phyloP scores from a whole-genome alignment of 1,284 basidiomycete species.

The Sporisorium scitamineum region DNA sequence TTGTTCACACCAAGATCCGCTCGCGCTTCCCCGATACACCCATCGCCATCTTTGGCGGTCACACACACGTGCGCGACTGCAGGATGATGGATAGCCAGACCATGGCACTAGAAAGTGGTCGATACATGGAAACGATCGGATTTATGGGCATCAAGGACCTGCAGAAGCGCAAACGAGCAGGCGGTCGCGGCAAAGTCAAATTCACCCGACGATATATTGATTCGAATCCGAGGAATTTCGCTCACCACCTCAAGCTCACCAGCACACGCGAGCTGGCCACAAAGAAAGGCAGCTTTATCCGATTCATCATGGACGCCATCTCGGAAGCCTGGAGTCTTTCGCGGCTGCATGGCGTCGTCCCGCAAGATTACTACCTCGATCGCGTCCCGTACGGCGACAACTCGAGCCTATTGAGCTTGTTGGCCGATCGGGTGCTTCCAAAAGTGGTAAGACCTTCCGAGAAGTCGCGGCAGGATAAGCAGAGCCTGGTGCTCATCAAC shows the following conservation, averaged over 20 bases:
- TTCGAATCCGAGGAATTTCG: conserved; percentile 70
- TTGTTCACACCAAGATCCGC: conserved; percentile 58
- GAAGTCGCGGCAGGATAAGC: conserved; percentile 33
- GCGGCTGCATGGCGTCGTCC: conserved; percentile 59
- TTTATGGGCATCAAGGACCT: conserved; percentile 54
- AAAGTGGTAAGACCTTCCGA: conserved; percentile 63
- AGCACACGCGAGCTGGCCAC: conserved; percentile 56
- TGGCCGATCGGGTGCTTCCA: conserved; percentile 59
- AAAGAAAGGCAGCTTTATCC: conserved; percentile 56
- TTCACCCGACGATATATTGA: conserved; percentile 72
- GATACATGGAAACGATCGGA: conserved; percentile 61
- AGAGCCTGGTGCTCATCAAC: conserved; percentile 65
- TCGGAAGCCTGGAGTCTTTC: conserved; percentile 62
- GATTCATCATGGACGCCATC: conserved; percentile 60
- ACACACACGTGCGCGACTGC: conserved; percentile 67
- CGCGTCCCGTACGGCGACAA: conserved; percentile 53
- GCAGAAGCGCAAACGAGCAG: conserved; percentile 28
- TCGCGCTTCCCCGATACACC: conserved; percentile 60
- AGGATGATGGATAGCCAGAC: conserved; percentile 57
- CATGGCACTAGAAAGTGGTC: conserved; percentile 64
- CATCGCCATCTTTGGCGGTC: conserved; percentile 61
- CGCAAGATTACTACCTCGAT: conserved; percentile 67
- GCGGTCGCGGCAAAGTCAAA: conserved; percentile 61
- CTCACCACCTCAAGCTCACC: conserved; percentile 48
- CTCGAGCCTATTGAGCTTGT: conserved; percentile 58